These are phyloP conservation scores for Nigrospora oryzae DNA, from an alignment of 2,329 filamentous ascomycete genomes.

Conservation along the genomic window DNA sequence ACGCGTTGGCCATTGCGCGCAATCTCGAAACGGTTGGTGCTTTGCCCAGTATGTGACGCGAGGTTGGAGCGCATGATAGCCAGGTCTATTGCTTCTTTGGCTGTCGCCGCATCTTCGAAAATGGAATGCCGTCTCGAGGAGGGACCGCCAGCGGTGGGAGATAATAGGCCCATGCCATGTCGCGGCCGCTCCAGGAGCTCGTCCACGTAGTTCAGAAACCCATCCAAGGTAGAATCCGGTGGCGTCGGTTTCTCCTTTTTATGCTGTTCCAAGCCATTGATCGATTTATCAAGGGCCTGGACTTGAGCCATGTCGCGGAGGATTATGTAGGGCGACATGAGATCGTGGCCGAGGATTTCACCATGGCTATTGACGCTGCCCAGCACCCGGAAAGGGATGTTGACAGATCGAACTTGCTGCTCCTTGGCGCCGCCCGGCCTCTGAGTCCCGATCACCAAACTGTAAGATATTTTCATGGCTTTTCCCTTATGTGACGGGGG, in stretches of 20 bases:
- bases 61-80: conserved; percentile 80
- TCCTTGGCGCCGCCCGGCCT: conserved; percentile 69
- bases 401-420: conserved; percentile 81
- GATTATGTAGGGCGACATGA: conserved; percentile 90
- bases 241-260: conserved; percentile 18
- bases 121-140: conserved; percentile 47
- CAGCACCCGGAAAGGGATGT: conserved; percentile 85
- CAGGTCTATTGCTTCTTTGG: conserved; percentile 82
- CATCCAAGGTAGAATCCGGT: conserved; percentile 40
- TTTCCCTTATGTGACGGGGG: conserved; percentile 87
- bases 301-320: conserved; percentile 74
- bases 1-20: conserved; percentile 87
- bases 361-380: conserved; percentile 86
- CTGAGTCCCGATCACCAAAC: conserved; percentile 85
- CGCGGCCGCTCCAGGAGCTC: conserved; percentile 57
- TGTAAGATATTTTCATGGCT: conserved; percentile 89
- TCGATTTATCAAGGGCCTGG: conserved; percentile 35
- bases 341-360: conserved; percentile 83
- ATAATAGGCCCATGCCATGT: conserved; percentile 56
- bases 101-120: conserved; percentile 50
- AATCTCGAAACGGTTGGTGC: conserved; percentile 92
- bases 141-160: conserved; percentile 56
- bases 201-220: conserved; percentile 72
- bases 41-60: conserved; percentile 57
- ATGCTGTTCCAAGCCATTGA: conserved; percentile 7